Evolutionary conservation across 176 grass and related monocot species (phyloP).

Genomic region (maize (Zea mays)): Zm-B73-REFERENCE-NAM-5.0 NC_050104.1:138192001-138192500

Average conservation of each 20-base stretch:
- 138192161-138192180: conserved; percentile 10
- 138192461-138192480: conserved; percentile 2
- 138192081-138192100: too few relatives aligned
- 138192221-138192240: conserved; percentile 13
- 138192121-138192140: too few relatives aligned
- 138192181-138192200: background rate
- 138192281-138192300: conserved; percentile 36
- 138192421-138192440: background rate
- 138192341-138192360: background rate
- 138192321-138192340: conserved; percentile 49
- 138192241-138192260: background rate
- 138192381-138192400: conserved; percentile 43
- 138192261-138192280: background rate
- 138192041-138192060: too few relatives aligned
- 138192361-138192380: conserved; percentile 64
- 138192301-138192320: conserved; percentile 56
- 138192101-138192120: too few relatives aligned
- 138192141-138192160: background rate
- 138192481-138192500: conserved; percentile 23
- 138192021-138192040: too few relatives aligned
- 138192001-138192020: too few relatives aligned
- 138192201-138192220: conserved; percentile 31
- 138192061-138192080: too few relatives aligned
- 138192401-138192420: conserved; percentile 28
- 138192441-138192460: conserved; percentile 21